These are phyloP conservation scores for Pleurotus tuoliensis DNA, from an alignment of 768 basidiomycete species.

Conservation along the genomic window DNA sequence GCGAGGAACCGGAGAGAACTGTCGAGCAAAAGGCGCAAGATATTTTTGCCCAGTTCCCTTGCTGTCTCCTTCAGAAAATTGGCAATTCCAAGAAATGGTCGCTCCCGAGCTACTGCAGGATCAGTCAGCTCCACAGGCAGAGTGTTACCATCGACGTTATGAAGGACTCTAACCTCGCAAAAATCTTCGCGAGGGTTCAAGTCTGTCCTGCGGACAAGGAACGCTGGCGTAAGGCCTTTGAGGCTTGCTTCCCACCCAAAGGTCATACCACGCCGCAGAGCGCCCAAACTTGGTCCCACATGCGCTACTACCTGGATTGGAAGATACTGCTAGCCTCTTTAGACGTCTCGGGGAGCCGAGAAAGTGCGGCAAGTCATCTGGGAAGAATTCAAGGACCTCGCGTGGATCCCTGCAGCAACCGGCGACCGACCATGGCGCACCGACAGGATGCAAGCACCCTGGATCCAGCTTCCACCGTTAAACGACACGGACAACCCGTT, in stretches of 20 bases:
- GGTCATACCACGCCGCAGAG: not conserved
- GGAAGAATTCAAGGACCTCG: not conserved
- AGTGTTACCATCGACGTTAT: not conserved
- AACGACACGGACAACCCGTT: too few species aligned
- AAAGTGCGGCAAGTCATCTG: not conserved
- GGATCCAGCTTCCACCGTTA: not conserved
- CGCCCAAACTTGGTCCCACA: not conserved
- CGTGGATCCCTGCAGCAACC: not conserved
- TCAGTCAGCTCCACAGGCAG: not conserved
- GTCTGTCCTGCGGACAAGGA: not conserved
- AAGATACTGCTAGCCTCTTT: not conserved
- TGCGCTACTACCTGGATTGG: not conserved
- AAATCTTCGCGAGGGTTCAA: not conserved
- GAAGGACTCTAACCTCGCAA: not conserved
- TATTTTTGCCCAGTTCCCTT: not conserved
- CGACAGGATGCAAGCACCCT: not conserved
- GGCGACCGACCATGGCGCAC: not conserved
- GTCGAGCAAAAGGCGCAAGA: not conserved
- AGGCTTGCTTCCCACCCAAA: not conserved
- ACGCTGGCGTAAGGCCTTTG: not conserved
- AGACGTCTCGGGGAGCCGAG: not conserved
- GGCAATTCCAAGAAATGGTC: not conserved
- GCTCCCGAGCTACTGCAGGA: not conserved
- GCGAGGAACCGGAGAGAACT: not conserved
- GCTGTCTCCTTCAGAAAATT: not conserved